phyloP scores from a whole-genome alignment of 2,329 filamentous ascomycete species.

The Apiospora sp. region DNA sequence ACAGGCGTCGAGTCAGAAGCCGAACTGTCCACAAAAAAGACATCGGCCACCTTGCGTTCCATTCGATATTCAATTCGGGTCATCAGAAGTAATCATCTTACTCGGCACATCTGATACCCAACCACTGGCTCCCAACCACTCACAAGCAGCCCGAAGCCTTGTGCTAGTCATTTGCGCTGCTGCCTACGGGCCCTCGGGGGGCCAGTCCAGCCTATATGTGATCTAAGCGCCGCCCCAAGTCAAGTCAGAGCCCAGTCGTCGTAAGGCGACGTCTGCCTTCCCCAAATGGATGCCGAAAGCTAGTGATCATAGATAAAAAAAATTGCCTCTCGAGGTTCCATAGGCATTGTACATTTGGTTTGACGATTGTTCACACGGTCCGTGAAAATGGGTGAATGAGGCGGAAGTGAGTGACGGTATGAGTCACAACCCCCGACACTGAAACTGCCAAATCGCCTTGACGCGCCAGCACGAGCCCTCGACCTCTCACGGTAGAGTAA shows the following conservation, averaged over 20 bases:
- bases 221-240: not conserved
- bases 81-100: not conserved
- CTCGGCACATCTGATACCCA: not conserved
- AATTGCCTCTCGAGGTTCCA: not conserved
- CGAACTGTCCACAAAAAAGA: not conserved
- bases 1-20: not conserved
- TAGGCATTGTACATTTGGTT: not conserved
- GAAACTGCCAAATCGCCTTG: slow-evolving; percentile 8
- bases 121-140: not conserved
- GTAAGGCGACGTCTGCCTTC: slow-evolving; percentile 11
- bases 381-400: slow-evolving; percentile 11
- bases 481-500: not conserved
- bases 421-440: not conserved
- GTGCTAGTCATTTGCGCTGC: not conserved
- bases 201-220: not conserved
- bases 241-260: not conserved
- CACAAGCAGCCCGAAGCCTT: not conserved
- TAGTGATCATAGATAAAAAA: not conserved
- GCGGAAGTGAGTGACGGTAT: not conserved
- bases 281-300: not conserved
- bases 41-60: not conserved
- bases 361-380: not conserved
- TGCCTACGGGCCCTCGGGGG: not conserved
- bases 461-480: not conserved
- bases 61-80: not conserved